phyloP scores from a whole-genome alignment of 192 early-diverging fungal species.

The Entomortierella lignicola region DNA sequence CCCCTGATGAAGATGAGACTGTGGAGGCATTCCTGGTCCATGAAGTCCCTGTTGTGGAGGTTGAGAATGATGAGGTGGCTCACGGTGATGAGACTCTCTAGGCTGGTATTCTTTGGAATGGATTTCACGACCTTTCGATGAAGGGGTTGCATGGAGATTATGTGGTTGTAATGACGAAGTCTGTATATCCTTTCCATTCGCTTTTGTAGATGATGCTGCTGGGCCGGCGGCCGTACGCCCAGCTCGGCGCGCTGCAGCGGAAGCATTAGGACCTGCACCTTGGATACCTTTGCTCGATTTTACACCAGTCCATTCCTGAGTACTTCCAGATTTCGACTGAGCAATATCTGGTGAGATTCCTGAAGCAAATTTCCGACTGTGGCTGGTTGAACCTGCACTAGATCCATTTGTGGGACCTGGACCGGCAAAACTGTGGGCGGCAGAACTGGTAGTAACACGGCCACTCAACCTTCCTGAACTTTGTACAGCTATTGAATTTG shows the following conservation, averaged over 20 bases:
- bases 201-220: constrained; percentile 4
- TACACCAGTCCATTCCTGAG: constrained; percentile 35
- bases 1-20: constrained; percentile 21
- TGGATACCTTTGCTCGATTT: constrained; percentile 25
- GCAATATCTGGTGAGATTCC: constrained; percentile 3
- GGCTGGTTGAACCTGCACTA: constrained; percentile 1
- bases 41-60: constrained; percentile 11
- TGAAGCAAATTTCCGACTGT: constrained; percentile 24
- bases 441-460: constrained; percentile 32
- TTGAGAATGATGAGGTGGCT: constrained; percentile 25
- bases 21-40: constrained; percentile 20
- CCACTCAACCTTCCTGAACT: constrained; percentile 33
- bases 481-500: neutral
- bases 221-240: constrained; percentile 1
- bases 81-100: constrained; percentile 35
- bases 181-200: constrained; percentile 30
- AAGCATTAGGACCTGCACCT: neutral
- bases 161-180: constrained; percentile 5
- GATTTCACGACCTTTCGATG: constrained; percentile 42
- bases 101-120: constrained; percentile 51
- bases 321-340: constrained; percentile 8
- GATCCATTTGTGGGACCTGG: constrained; percentile 15
- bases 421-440: constrained; percentile 39
- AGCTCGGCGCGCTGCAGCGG: constrained; percentile 7
- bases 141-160: neutral